phyloP scores from a whole-genome alignment of 2,329 filamentous ascomycete species.

The Cladosporium cucumerinum region DNA sequence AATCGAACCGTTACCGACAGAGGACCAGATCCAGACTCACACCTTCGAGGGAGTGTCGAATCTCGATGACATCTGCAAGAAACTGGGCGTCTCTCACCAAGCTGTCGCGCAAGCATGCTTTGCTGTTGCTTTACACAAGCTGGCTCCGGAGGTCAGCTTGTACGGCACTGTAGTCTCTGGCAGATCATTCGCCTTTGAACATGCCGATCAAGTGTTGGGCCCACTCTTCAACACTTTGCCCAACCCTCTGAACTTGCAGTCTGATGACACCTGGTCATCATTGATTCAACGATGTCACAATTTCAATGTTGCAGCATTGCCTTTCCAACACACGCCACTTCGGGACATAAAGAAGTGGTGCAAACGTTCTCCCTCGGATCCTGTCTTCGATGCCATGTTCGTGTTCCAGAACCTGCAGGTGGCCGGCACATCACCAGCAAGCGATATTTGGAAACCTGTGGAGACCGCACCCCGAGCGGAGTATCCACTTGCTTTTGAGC shows the following conservation, averaged over 20 bases:
- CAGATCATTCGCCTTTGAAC: slow-evolving; percentile 64
- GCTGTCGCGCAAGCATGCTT: slow-evolving; percentile 74
- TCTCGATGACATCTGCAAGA: slow-evolving; percentile 47
- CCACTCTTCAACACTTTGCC: slow-evolving; percentile 90
- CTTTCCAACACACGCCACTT: slow-evolving; percentile 75
- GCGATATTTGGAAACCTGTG: slow-evolving; percentile 7
- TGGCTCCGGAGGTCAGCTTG: slow-evolving; percentile 48
- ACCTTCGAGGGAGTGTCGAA: neutral
- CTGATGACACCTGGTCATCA: slow-evolving; percentile 54
- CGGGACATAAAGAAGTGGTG: slow-evolving; percentile 80
- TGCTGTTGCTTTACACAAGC: slow-evolving; percentile 58
- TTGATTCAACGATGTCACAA: slow-evolving; percentile 64
- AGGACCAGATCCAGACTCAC: neutral
- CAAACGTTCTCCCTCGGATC: slow-evolving; percentile 50
- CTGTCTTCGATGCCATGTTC: slow-evolving; percentile 77
- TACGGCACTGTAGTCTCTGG: slow-evolving; percentile 79
- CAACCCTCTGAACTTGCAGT: slow-evolving; percentile 52
- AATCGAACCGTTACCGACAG: neutral
- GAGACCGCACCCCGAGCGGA: slow-evolving; percentile 50
- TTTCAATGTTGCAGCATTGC: slow-evolving; percentile 64
- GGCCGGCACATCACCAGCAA: neutral
- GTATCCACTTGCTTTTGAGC: slow-evolving; percentile 76
- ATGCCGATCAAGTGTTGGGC: slow-evolving; percentile 66
- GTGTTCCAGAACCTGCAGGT: slow-evolving; percentile 61
- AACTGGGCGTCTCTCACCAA: slow-evolving; percentile 71